These are phyloP conservation scores for thale cress (Arabidopsis thaliana) DNA, from an alignment of 345 rosid genomes.

Conservation along the genomic window TAIR10.1 NC_003076.8:6708501-6709000, in stretches of 20 bases:
- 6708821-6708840: conserved; percentile 19
- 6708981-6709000: conserved; percentile 57
- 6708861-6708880: conserved; percentile 24
- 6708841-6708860: conserved; percentile 18
- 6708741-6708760: conserved; percentile 84
- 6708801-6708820: conserved; percentile 19
- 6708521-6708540: conserved; percentile 15
- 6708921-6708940: conserved; percentile 82
- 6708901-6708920: conserved; percentile 72
- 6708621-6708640: background rate
- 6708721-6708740: conserved; percentile 83
- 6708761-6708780: conserved; percentile 73
- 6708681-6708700: conserved; percentile 85
- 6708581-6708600: background rate
- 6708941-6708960: conserved; percentile 85
- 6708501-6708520: conserved; percentile 51
- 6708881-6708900: conserved; percentile 69
- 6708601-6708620: background rate
- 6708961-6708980: conserved; percentile 77
- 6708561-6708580: background rate
- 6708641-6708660: conserved; percentile 18
- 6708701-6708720: conserved; percentile 81
- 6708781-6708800: conserved; percentile 69
- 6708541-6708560: background rate
- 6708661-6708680: conserved; percentile 51